A percentile compares a stretch with the other conserved stretches of the same genome.
Conservation (phyloP, 2,329 filamentous ascomycete species). For the Fusarium sp. region DNA sequence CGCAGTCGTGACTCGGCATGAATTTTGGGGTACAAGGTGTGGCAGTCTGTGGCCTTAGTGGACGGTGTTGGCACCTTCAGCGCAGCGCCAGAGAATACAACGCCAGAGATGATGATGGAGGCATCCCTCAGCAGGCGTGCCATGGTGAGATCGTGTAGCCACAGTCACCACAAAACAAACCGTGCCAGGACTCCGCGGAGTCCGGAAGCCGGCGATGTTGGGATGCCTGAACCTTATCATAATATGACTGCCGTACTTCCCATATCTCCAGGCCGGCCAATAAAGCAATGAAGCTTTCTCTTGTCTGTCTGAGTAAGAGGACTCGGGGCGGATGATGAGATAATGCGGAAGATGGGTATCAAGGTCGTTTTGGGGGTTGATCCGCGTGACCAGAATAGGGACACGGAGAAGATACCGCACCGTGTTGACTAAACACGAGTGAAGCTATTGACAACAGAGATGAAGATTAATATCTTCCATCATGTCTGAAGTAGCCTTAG, state of each 20-base stretch:
- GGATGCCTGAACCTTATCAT: conserved; percentile 8
- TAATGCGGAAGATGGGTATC: background rate
- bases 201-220: conserved; percentile 32
- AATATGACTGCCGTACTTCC: conserved; percentile 16
- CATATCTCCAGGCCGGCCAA: background rate
- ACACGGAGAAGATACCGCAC: background rate
- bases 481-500: background rate
- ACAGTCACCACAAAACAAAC: background rate
- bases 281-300: background rate
- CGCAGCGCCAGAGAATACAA: background rate
- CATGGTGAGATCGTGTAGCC: conserved; percentile 30
- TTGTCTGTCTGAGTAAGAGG: background rate
- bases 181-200: conserved; percentile 21
- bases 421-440: background rate
- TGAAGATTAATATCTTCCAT: background rate
- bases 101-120: conserved; percentile 9
- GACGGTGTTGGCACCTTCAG: background rate
- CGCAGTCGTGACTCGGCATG: conserved; percentile 19
- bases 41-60: conserved; percentile 1
- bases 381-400: background rate
- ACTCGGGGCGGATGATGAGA: background rate
- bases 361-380: background rate
- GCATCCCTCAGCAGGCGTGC: conserved; percentile 15
- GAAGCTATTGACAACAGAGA: background rate
- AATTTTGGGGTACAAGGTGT: conserved; percentile 15